Evolutionary conservation across 2,329 filamentous ascomycete genomes (phyloP).

Genomic region (Plectosphaerella sp.): DNA sequence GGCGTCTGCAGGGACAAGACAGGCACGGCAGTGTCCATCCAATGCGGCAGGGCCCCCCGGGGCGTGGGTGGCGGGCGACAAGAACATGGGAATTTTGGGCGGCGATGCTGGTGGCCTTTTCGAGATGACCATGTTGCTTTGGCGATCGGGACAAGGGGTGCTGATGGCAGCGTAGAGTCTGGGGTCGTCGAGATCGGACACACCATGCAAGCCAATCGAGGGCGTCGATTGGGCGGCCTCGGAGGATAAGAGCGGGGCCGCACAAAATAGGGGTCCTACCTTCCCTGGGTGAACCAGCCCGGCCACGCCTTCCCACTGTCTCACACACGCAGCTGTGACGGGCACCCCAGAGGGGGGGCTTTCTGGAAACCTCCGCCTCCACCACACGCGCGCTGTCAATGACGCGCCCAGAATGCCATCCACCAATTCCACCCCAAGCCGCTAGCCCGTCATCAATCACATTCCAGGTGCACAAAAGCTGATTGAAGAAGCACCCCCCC

Average conservation of each 20-base stretch:
- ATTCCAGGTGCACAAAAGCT: too few species aligned
- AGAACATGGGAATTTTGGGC: slow-evolving; percentile 2
- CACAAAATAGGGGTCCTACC: neutral
- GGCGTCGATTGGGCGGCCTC: neutral
- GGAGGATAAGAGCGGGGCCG: neutral
- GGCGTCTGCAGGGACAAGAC: too few species aligned
- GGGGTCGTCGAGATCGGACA: slow-evolving; percentile 2
- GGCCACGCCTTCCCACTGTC: too few species aligned
- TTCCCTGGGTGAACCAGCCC: neutral
- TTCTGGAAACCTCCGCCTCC: too few species aligned
- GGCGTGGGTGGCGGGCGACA: neutral
- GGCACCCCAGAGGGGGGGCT: too few species aligned
- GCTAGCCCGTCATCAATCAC: too few species aligned
- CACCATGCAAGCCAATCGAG: neutral
- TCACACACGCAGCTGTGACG: too few species aligned
- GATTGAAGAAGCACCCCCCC: too few species aligned
- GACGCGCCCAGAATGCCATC: too few species aligned
- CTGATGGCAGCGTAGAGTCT: slow-evolving; percentile 1
- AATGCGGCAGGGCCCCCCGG: neutral
- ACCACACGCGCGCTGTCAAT: too few species aligned
- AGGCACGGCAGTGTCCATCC: neutral
- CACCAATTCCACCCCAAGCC: too few species aligned
- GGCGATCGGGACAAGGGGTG: slow-evolving; percentile 3
- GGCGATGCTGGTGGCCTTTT: neutral
- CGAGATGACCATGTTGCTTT: slow-evolving; percentile 2